Conservation (phyloP, 73 alveolate genomes). For the Urostyla sp. region DNA sequence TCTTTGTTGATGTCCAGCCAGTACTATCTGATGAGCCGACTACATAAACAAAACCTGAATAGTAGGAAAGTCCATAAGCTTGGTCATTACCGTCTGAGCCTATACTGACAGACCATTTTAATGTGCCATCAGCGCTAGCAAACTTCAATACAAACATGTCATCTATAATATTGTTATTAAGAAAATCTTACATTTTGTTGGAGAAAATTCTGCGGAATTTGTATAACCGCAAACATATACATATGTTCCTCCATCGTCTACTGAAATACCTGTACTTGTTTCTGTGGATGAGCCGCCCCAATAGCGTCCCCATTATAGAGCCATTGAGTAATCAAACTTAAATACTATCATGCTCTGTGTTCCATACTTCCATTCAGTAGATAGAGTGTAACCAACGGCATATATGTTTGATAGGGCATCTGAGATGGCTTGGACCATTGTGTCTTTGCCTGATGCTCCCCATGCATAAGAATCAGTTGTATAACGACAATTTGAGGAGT, state of each 20-base stretch:
- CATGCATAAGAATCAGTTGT: too few relatives aligned
- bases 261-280: constrained; percentile 29
- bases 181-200: too few relatives aligned
- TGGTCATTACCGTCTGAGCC: constrained; percentile 38
- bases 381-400: not conserved
- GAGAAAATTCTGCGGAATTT: not conserved
- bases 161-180: too few relatives aligned
- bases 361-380: constrained; percentile 1
- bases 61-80: constrained; percentile 8
- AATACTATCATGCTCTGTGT: constrained; percentile 3
- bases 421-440: too few relatives aligned
- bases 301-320: constrained; percentile 11
- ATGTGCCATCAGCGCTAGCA: not conserved
- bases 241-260: not conserved
- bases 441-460: too few relatives aligned
- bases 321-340: not conserved
- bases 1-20: constrained; percentile 35
- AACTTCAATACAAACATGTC: constrained; percentile 32
- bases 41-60: not conserved
- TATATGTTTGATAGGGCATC: constrained; percentile 3
- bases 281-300: constrained; percentile 30
- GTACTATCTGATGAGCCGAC: constrained; percentile 44
- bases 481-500: too few relatives aligned
- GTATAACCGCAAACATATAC: constrained; percentile 41
- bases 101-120: constrained; percentile 19